Evolutionary conservation across 2,329 filamentous ascomycete species (phyloP), one percentile per base, ranked within the genome.

Genomic region (Aspergillus sp.): DNA sequence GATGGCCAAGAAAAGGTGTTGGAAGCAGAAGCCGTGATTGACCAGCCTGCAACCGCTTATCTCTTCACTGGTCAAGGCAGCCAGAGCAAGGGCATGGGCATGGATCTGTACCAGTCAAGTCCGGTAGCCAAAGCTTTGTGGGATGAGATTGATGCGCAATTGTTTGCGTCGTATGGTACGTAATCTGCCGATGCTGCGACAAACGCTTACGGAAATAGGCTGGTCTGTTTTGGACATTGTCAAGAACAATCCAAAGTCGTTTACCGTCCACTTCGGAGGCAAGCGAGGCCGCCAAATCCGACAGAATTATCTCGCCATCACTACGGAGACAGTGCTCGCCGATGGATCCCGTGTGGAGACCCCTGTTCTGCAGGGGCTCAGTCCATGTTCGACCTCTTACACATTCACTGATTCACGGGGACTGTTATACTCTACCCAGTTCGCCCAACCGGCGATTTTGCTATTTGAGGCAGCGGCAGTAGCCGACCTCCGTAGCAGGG

Each of bases 391-490:
- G 72, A 96, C 92, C 1, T 97, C 90, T 0, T 97, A 98, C 84
- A 97, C 94, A 0, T 98, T 97, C 83, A 87, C 89, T 61, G 97
- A 94, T n/a, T 92, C 94, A 2, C 93, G 90, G 7, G 94, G 94
- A 70, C 85, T 98, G 57, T 84, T 98, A 36, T 98, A 93, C 36
- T 93, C 94, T 2, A 98, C 94, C 2, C 95, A 98, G 75, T 98
- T 98, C 81, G 97, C 94, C 0, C 94, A 98, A 79, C 94, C 94
- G 32, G 93, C 94, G 43, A 83, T 98, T 69, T 97, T 95, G 0
- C 85, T 98, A 36, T 98, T 98, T 92, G 94, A 98, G 83, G 97
- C 97, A 85, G 94, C 94, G 53, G 95, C 91, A 69, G 98, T 97
- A 70, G 94, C 97, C 79, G 94, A 98, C 76, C 97, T 98, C 92